A percentile compares a stretch with the other conserved stretches of the same genome.
These are phyloP conservation scores for Geranium rotundifolium DNA, from an alignment of 345 rosid genomes.

Conservation along the genomic window DNA sequence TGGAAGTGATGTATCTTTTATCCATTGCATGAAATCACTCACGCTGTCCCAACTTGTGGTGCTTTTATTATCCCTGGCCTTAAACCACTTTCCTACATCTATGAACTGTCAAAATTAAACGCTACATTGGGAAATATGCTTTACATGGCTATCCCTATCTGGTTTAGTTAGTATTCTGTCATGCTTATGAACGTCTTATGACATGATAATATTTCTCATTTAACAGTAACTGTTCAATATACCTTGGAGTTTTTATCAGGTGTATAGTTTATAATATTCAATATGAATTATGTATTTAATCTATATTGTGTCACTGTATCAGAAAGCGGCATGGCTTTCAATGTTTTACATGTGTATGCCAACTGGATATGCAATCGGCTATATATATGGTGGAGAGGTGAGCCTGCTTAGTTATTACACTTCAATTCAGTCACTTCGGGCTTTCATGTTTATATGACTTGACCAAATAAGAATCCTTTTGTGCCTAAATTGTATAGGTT, in stretches of 20 bases:
- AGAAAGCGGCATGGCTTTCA: constrained; percentile 89
- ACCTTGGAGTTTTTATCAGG: not conserved
- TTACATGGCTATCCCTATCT: not conserved
- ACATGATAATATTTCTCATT: not conserved
- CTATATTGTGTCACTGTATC: constrained; percentile 16
- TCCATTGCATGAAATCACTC: not conserved
- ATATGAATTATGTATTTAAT: not conserved
- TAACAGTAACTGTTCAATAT: not conserved
- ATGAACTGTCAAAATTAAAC: not conserved
- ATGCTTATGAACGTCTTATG: not conserved
- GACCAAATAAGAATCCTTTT: constrained; percentile 8
- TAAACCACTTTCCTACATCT: not conserved
- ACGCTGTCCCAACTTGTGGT: not conserved
- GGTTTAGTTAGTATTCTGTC: not conserved
- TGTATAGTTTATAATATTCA: not conserved
- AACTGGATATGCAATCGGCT: constrained; percentile 80
- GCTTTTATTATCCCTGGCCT: not conserved
- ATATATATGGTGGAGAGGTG: constrained; percentile 84
- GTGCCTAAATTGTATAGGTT: constrained; percentile 32
- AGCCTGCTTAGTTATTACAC: constrained; percentile 10
- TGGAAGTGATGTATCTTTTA: not conserved
- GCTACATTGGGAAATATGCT: not conserved
- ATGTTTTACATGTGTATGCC: constrained; percentile 97
- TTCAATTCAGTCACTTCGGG: not conserved
- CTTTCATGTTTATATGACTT: not conserved